Evolutionary conservation across 2,329 filamentous ascomycete genomes (phyloP), one percentile per base, ranked within the genome.

Genomic region (Beauveria pseudobassiana): DNA sequence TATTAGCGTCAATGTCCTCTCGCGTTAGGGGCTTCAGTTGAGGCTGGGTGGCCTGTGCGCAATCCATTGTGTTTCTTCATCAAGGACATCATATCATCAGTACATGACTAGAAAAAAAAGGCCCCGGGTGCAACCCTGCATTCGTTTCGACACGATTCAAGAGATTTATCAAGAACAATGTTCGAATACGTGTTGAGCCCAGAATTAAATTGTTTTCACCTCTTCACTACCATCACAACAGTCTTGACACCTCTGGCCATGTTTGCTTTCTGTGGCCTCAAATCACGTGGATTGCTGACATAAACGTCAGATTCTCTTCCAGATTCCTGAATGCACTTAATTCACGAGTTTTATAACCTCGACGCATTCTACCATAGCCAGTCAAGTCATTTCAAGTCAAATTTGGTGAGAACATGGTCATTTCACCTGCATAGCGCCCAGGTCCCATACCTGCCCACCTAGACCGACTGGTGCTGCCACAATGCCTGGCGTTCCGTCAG

Each of bases 11-110:
- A 24, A 28, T 42, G 40, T 10, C 9, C 22, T 34, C 26, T 38
- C 12, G 51, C 22, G 30, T 54, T 22, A 40, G 50, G 50, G 30
- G 30, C 26, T 20, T 38, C 57, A 60, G 57, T 53, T 60, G 57
- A 52, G 57, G 57, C 57, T 46, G 48, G 48, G 49, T 60, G 57
- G 57, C 49, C 57, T 45, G 57, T 60, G 57, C 57, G 57, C 34
- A 16, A 28, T 9, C 24, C 40, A 43, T 50, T 38, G 56, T 59
- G 43, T 51, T 48, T 51, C 56, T 51, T 49, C 48, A 50, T 51
- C n/a, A 38, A 38, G 34, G 34, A 38, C 49, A 34, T 42, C 46
- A 42, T 51, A 34, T 43, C 34, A 38, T 38, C 34, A 16, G 34
- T 38, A 38, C 34, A 38, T 38, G 34, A 38, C 34, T 38, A 38